Base-by-base conservation (phyloP, 495 filamentous ascomycete genomes). In the Penicillium cinerascens region DNA sequence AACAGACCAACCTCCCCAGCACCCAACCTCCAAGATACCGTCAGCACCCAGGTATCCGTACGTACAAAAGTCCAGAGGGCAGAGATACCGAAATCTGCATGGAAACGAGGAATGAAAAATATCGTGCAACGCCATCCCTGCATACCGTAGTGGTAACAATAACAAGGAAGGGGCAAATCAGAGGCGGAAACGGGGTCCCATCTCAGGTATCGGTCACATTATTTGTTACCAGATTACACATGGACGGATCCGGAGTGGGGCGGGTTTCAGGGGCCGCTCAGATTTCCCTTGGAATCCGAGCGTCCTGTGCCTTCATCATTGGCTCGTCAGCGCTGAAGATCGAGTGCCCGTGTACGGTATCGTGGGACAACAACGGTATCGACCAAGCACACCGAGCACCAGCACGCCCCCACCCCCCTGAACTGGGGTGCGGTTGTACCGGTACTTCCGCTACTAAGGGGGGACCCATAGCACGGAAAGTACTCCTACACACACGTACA, bases 231-330 rank as follows among this genome's bases (percentile, higher is more conserved):
- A 42, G 15, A 43, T 42, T 51, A 55, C 48, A n/a, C 47, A 57
- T 42, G 42, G 47, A 52, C 42, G 36, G 39, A 46, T 47, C 35
- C 22, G 15, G 35, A 17, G 62, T 61, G 65, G 65, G 50, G 52
- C 60, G 38, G 41, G 56, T 68, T 51, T 68, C 62, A 67, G 64
- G 64, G 64, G 64, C 64, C 64, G 64, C n/a, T 55, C 54, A 52
- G 47, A 55, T 54, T 62, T 55, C 54, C 61, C 62, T 63, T 63
- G 64, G 64, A 65, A 49, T 65, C 59, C 54, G 53, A 25, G 36
- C 16, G 16, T n/a, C 1, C 13, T 20, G n/a, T 35, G 23, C 43
- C 16, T 29, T 1, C 29, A 33, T 51, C 25, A 62, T 64, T 65
- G 58, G 15, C 18, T 10, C 29, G 13, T 13, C 1, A 33, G 17